phyloP scores from a whole-genome alignment of 2,329 filamentous ascomycete genomes.

The Neobulgaria alba region DNA sequence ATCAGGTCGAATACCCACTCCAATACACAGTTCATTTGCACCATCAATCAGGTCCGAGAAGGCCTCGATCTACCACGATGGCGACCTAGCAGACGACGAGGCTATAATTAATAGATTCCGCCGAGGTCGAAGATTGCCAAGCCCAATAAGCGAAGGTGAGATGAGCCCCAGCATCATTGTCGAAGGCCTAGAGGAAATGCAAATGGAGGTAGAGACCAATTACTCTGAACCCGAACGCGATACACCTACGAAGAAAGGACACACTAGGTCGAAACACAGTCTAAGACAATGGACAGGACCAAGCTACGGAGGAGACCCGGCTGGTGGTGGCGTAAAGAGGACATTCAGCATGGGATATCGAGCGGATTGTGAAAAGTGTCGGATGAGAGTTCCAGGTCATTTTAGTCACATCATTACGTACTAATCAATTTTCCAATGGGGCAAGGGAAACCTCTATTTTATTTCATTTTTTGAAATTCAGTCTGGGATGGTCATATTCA shows the following conservation, averaged over 20 bases:
- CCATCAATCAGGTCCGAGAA: slow-evolving; percentile 20
- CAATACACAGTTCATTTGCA: slow-evolving; percentile 28
- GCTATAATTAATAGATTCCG: slow-evolving; percentile 19
- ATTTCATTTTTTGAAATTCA: neutral
- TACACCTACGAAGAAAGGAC: slow-evolving; percentile 28
- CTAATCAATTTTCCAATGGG: too few species aligned
- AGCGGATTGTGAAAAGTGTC: slow-evolving; percentile 71
- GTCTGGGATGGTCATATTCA: neutral
- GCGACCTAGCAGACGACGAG: slow-evolving; percentile 22
- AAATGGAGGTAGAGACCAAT: slow-evolving; percentile 26
- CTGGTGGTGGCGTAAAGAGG: slow-evolving; percentile 48
- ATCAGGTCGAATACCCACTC: slow-evolving; percentile 28
- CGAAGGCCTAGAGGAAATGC: slow-evolving; percentile 24
- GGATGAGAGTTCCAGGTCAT: slow-evolving; percentile 65
- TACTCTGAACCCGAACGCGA: slow-evolving; percentile 12
- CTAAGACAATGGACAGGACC: slow-evolving; percentile 25
- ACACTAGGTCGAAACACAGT: slow-evolving; percentile 27
- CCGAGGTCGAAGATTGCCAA: slow-evolving; percentile 25
- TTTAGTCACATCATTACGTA: slow-evolving; percentile 64
- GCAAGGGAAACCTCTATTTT: neutral
- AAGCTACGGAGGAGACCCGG: slow-evolving; percentile 12
- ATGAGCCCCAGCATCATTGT: slow-evolving; percentile 26
- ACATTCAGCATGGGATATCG: slow-evolving; percentile 72
- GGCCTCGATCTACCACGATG: slow-evolving; percentile 8
- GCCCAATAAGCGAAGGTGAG: slow-evolving; percentile 29